Evolutionary conservation across 352 stramenopile species (phyloP), one percentile per base, ranked within the genome.

Genomic region (Phytophthora rubi): DNA sequence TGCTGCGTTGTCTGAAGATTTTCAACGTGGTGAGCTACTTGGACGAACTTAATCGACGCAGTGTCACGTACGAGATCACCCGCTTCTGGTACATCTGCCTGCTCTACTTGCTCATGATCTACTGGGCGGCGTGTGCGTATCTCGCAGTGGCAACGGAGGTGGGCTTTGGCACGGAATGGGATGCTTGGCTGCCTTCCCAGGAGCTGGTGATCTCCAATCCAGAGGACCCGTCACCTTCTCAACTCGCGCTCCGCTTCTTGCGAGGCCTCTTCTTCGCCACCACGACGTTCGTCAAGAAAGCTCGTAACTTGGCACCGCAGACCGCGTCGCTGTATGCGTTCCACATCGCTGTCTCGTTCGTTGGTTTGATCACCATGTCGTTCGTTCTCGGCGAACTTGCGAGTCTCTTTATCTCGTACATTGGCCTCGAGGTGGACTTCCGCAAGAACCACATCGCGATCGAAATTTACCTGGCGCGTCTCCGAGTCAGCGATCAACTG

Each of bases 61-160:
- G 76, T 28, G 73, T 90, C 26, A 74, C 69, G 16, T 82, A 82
- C 54, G 81, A 92, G 62, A 52, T 77, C 53, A 82, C 85, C 18
- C 79, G 82, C 23, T 82, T 91, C 53, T 77, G 71, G 55, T 78
- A 76, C 30, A 80, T 91, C 42, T 83, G 73, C 59, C 18, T 87
- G 45, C 59, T 93, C 12, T 93, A 93, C 23, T 32, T 81, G 30
- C 51, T 90, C 7, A 61, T 73, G 21, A 88, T 91, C 59, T 93
- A 89, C 48, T 91, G 82, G 81, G 63, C 68, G 13, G 80, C 77
- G 0, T 93, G 85, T 35, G 65, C 71, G 0, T 93, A 87, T 30
- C 63, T 91, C 16, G 64, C 69, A 10, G 64, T 88, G 15, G 65
- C 76, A 4, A 75, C 67, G 7, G 21, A 76, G 16, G 76, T 71